Base-by-base conservation (phyloP, 2,329 filamentous ascomycete genomes). In the Ophiosphaerella narmari region DNA sequence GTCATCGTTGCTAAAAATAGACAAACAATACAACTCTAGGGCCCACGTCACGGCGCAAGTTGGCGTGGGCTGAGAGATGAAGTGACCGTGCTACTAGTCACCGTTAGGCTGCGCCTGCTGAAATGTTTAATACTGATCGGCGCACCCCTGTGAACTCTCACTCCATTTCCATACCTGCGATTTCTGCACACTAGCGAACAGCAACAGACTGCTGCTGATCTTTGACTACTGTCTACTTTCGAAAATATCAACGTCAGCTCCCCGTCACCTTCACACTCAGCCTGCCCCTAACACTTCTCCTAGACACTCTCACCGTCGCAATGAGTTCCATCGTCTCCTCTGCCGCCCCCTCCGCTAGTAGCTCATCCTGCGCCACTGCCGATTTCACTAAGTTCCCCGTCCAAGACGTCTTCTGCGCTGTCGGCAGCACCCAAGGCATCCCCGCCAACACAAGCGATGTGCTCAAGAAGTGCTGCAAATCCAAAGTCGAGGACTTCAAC, bases 381-480 rank as follows among this genome's bases (percentile, higher is more conserved):
- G 51, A 57, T 57, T 70, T 66, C 54, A 57, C 49, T 21, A 37
- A 57, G 14, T 65, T 67, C 52, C 68, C 67, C 6, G 66, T 60
- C 8, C 16, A 49, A 36, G 68, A 72, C 39, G 48, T 59, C 32
- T 59, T 54, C 50, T 72, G 68, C 57, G 65, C 62, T 13, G 57
- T 70, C 36, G 65, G 56, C 40, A 60, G 62, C 60, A 59, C 39
- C 26, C 38, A 38, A 1, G 57, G 62, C 32, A 40, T 71, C 9
- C 60, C 66, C 7, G 52, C 50, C 43, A 69, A 66, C 53, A 66
- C 65, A 16, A 50, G 54, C 34, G 48, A 58, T 23, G 55, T 59
- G 16, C 58, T 71, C 35, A 52, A 59, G 8, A 46, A 51, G 37
- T 72, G 68, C 63, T 72, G 68, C 65, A 69, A 69, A 35, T 50